Base-by-base conservation (phyloP, 495 filamentous ascomycete species). In the Emericellopsis terricola region DNA sequence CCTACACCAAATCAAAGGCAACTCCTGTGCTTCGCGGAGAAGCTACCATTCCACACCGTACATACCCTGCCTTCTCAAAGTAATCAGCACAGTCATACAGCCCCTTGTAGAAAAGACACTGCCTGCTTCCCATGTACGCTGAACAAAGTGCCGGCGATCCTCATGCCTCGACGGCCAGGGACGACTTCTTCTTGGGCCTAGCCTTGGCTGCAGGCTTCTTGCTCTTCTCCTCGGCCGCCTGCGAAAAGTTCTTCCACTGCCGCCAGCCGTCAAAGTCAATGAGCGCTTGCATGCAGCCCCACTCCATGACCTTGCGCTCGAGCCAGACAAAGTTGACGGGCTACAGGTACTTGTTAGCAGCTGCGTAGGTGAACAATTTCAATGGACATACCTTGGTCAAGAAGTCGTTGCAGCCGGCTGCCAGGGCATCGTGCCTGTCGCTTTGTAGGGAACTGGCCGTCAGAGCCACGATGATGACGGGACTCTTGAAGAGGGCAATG, bases 181-280 rank as follows among this genome's bases (percentile, higher is more conserved):
- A 6, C 23, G 23, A 26, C 23, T 48, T 50, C 43, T 59, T 62
- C 42, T 60, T 62, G 4, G 46, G 36, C 41, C 53, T 59, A 16
- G 34, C 20, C 29, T 48, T 54, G 35, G 37, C 41, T 21, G 46
- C 41, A 15, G 33, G 19, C 14, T 42, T 42, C 38, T 52, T 56
- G 3, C 57, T 55, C 16, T 51, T 41, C 26, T 43, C 38, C 32
- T 56, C 40, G 28, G 46, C 39, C 39, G 55, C 45, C 39, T 60
- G 47, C 18, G 69, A 61, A 46, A 74, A 86, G 41, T 83, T 77
- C 46, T 93, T 94, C 89, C 89, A 97, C 55, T 85, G 81, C 28
- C 85, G 74, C 89, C 89, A 97, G 34, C 89, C 89, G 47, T 96
- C 89, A 45, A 85, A 96, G 62, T 97, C 89, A 53, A 97, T 97